These are phyloP conservation scores for Waltergamsia citrina DNA, from an alignment of 2,329 filamentous ascomycete species.

Conservation along the genomic window DNA sequence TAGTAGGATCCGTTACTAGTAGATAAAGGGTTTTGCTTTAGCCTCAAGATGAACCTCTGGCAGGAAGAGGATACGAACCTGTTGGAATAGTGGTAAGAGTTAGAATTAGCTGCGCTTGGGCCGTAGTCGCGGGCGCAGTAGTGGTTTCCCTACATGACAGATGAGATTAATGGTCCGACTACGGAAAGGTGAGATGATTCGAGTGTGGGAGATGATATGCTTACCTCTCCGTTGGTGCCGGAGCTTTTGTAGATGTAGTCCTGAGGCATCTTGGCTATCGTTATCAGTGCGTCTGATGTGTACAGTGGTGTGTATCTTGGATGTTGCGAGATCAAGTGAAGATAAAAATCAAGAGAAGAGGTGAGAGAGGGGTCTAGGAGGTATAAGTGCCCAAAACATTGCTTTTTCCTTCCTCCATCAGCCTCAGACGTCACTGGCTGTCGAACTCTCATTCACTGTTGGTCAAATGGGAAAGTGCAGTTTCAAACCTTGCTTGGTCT, in stretches of 20 bases:
- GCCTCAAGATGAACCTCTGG: not conserved
- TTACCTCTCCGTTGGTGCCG: slow-evolving; percentile 56
- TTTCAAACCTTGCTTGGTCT: too few species aligned
- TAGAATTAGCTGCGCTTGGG: slow-evolving; percentile 41
- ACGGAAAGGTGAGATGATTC: not conserved
- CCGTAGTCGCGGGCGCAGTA: slow-evolving; percentile 59
- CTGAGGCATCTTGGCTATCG: too few species aligned
- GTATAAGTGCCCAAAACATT: too few species aligned
- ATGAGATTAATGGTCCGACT: not conserved
- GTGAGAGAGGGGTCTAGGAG: too few species aligned
- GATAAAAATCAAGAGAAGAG: too few species aligned
- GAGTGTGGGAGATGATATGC: slow-evolving; percentile 3
- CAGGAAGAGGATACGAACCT: slow-evolving; percentile 22
- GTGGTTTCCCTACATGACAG: slow-evolving; percentile 50
- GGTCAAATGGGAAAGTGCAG: too few species aligned
- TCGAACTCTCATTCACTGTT: too few species aligned
- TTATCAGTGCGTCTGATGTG: too few species aligned
- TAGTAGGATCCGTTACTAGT: slow-evolving; percentile 58
- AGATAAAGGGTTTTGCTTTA: not conserved
- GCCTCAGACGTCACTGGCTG: too few species aligned
- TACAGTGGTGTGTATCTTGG: too few species aligned
- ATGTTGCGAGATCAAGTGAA: too few species aligned
- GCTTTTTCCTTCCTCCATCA: too few species aligned
- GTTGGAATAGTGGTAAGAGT: slow-evolving; percentile 63
- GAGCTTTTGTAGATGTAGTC: slow-evolving; percentile 34